Evolutionary conservation across 2,329 filamentous ascomycete species (phyloP), one percentile per base, ranked within the genome.

Genomic region (Coleophoma cylindrospora): DNA sequence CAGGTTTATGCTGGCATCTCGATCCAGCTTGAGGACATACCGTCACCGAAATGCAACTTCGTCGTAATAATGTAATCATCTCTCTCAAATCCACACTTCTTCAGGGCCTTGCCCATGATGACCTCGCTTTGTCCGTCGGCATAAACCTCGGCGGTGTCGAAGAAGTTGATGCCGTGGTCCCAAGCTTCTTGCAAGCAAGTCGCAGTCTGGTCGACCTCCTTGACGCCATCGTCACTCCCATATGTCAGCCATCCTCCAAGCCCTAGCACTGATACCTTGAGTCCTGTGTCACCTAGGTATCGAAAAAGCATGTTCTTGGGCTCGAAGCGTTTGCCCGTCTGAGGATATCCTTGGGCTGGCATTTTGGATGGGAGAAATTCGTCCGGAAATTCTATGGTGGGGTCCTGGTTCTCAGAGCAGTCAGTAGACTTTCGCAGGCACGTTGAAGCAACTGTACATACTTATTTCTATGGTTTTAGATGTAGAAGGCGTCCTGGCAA

Each of bases 191-290:
- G 77, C 72, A 81, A 66, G 54, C 68, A 71, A 1, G 62, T 64
- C 41, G 66, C 65, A 1, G 65, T 68, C 40, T 66, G 67, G 32
- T 68, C 64, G 36, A 68, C 63, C 38, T 63, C 63, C 21, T 47
- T 50, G 32, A 56, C 54, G 11, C 54, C 54, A 11, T 64, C 58
- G 45, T 68, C 61, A 4, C 62, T 62, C 47, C 86, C 86, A 57
- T 87, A 88, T 1, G 86, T 89, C 51, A 89, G 73, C 83, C 82
- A 84, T 57, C 81, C 79, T 48, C 81, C 86, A 7, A 89, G 74
- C 4, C 82, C 84, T 53, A 89, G 83, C 45, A 81, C 76, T 11
- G 84, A 89, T 34, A 89, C 84, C 64, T 88, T 83, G 32, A 89
- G 76, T 45, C 86, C 86, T 15, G 83, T 84, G 34, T 78, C 76